A percentile compares a stretch with the other conserved stretches of the same genome.
These are phyloP conservation scores for Eustoma russellianum DNA, from an alignment of 257 asterid genomes.

Conservation along the genomic window DNA sequence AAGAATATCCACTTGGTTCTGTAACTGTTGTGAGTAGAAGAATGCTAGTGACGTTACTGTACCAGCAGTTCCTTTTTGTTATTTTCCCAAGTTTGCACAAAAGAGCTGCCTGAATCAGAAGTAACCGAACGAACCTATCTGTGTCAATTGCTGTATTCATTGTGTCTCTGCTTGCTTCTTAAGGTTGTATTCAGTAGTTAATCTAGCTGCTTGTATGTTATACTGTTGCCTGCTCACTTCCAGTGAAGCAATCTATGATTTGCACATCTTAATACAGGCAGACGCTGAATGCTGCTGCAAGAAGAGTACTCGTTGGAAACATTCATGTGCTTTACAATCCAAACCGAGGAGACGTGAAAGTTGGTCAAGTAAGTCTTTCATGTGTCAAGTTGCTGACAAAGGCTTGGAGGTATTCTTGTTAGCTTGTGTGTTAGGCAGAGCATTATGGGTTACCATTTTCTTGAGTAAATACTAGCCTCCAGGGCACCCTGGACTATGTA, in stretches of 20 bases:
- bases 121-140: not conserved
- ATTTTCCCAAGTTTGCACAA: no score
- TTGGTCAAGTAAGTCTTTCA: slow-evolving; percentile 29
- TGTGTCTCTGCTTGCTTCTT: not conserved
- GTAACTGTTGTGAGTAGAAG: no score
- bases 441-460: no score
- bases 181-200: not conserved
- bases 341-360: slow-evolving; percentile 28
- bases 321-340: slow-evolving; percentile 34
- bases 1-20: no score
- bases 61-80: no score
- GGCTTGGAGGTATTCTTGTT: no score
- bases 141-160: not conserved
- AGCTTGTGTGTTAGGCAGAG: no score
- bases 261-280: slow-evolving; percentile 27
- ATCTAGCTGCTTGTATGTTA: not conserved
- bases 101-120: no score
- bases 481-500: no score
- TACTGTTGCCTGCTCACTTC: not conserved
- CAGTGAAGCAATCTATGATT: not conserved
- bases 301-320: slow-evolving; percentile 28
- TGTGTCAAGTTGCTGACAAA: no score
- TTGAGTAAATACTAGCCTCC: no score
- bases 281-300: slow-evolving; percentile 22
- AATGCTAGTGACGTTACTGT: no score